phyloP scores from a whole-genome alignment of 2,329 filamentous ascomycete species.

The Hypoxylon sp. region DNA sequence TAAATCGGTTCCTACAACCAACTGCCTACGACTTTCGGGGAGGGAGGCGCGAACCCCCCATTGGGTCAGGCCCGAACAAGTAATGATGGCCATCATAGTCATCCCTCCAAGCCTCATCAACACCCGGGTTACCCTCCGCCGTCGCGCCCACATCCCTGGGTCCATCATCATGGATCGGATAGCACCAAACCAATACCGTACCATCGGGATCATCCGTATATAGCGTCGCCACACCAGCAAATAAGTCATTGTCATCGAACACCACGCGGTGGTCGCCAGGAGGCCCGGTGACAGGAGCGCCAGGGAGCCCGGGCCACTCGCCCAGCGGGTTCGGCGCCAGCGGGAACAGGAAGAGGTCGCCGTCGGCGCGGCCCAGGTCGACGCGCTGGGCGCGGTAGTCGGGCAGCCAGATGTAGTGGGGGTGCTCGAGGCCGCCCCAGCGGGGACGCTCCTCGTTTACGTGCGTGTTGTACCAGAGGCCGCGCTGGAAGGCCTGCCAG shows the following conservation, averaged over 20 bases:
- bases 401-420: slow-evolving; percentile 10
- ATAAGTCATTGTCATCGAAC: slow-evolving; percentile 18
- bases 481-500: slow-evolving; percentile 26
- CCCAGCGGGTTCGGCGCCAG: background rate
- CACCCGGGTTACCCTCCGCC: slow-evolving; percentile 14
- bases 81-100: slow-evolving; percentile 20
- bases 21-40: background rate
- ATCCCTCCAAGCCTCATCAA: slow-evolving; percentile 33
- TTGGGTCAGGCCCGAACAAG: slow-evolving; percentile 14
- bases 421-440: slow-evolving; percentile 29
- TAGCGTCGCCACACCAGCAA: slow-evolving; percentile 26
- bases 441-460: slow-evolving; percentile 11
- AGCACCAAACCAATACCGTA: slow-evolving; percentile 24
- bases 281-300: slow-evolving; percentile 7
- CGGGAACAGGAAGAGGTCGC: slow-evolving; percentile 18
- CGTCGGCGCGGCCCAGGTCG: slow-evolving; percentile 20
- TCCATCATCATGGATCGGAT: slow-evolving; percentile 12
- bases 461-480: slow-evolving; percentile 14
- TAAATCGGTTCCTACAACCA: background rate
- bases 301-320: slow-evolving; percentile 22
- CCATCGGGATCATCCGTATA: slow-evolving; percentile 3
- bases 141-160: slow-evolving; percentile 24
- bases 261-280: slow-evolving; percentile 27
- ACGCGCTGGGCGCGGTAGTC: slow-evolving; percentile 19
- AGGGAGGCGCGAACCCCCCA: slow-evolving; percentile 11